A percentile compares a stretch with the other conserved stretches of the same genome.
Evolutionary conservation across 345 rosid species (phyloP).

Genomic region (Populus ilicifolia): DNA sequence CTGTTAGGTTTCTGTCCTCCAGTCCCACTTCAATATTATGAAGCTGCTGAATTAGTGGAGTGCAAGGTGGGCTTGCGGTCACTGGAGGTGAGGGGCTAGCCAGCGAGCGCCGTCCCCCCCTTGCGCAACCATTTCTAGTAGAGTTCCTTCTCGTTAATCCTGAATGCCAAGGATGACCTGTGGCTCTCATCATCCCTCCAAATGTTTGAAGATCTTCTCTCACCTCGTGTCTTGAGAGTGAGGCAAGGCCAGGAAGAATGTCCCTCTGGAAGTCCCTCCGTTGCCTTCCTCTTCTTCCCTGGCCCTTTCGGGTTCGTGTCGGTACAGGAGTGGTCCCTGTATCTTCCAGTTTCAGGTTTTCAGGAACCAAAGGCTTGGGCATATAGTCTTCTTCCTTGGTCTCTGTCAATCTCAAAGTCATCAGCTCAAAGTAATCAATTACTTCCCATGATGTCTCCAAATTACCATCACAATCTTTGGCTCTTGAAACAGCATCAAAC

Average conservation of each 20-base stretch:
- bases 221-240: slow-evolving; percentile 85
- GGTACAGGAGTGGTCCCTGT: slow-evolving; percentile 29
- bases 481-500: slow-evolving; percentile 33
- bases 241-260: slow-evolving; percentile 84
- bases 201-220: slow-evolving; percentile 89
- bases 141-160: slow-evolving; percentile 70
- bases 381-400: slow-evolving; percentile 77
- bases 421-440: slow-evolving; percentile 75
- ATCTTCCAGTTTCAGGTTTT: slow-evolving; percentile 49
- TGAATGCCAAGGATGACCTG: slow-evolving; percentile 61
- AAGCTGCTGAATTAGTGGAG: slow-evolving; percentile 54
- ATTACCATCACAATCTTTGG: slow-evolving; percentile 27
- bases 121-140: slow-evolving; percentile 57
- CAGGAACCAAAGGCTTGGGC: slow-evolving; percentile 73
- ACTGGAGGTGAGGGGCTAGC: slow-evolving; percentile 39
- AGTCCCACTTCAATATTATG: slow-evolving; percentile 53
- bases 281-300: slow-evolving; percentile 88
- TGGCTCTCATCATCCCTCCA: slow-evolving; percentile 82
- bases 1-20: slow-evolving; percentile 74
- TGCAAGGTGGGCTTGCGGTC: slow-evolving; percentile 29
- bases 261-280: slow-evolving; percentile 97
- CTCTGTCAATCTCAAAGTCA: slow-evolving; percentile 60
- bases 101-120: slow-evolving; percentile 60
- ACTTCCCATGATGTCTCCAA: slow-evolving; percentile 45
- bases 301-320: slow-evolving; percentile 63